Evolutionary conservation across 768 basidiomycete genomes (phyloP).

Genomic region (Trametes punicea): DNA sequence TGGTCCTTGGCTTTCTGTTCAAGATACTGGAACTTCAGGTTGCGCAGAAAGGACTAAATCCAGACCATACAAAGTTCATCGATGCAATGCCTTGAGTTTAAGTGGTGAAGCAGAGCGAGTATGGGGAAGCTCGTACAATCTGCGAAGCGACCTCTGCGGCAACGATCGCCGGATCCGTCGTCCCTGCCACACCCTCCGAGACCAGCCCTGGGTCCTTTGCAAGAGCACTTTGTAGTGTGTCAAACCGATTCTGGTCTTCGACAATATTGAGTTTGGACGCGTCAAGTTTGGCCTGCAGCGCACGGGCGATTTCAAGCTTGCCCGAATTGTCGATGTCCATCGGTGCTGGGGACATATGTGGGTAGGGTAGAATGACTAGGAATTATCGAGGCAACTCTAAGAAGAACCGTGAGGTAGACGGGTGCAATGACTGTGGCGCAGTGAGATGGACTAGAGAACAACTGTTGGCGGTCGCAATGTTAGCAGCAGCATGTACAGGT

Average conservation of each 20-base stretch:
- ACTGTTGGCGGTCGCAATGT: not conserved
- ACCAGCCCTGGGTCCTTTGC: slow-evolving; percentile 15
- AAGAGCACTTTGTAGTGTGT: slow-evolving; percentile 14
- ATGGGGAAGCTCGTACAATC: no score
- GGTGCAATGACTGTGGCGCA: no score
- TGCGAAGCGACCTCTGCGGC: slow-evolving; percentile 58
- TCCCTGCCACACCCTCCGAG: slow-evolving; percentile 17
- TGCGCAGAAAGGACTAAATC: slow-evolving; percentile 65
- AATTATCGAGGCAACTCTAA: not conserved
- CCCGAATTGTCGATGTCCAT: slow-evolving; percentile 14
- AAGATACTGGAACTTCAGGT: slow-evolving; percentile 85
- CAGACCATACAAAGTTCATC: not conserved
- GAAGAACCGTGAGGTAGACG: no score
- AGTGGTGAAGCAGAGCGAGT: not conserved
- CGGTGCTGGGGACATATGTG: slow-evolving; percentile 1
- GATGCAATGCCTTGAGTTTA: not conserved
- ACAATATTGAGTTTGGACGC: slow-evolving; percentile 16
- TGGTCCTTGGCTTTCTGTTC: slow-evolving; percentile 90
- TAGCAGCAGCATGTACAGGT: not conserved
- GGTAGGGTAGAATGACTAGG: not conserved
- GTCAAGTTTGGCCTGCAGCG: slow-evolving; percentile 17
- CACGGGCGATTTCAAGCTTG: slow-evolving; percentile 20
- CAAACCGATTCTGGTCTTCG: slow-evolving; percentile 19
- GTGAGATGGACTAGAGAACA: no score
- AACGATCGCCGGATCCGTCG: slow-evolving; percentile 36